Percentiles rank a stretch among this genome's conserved stretches.
These are phyloP conservation scores for Fusarium xyrophilum DNA, from an alignment of 2,329 filamentous ascomycete species.

Conservation along the genomic window DNA sequence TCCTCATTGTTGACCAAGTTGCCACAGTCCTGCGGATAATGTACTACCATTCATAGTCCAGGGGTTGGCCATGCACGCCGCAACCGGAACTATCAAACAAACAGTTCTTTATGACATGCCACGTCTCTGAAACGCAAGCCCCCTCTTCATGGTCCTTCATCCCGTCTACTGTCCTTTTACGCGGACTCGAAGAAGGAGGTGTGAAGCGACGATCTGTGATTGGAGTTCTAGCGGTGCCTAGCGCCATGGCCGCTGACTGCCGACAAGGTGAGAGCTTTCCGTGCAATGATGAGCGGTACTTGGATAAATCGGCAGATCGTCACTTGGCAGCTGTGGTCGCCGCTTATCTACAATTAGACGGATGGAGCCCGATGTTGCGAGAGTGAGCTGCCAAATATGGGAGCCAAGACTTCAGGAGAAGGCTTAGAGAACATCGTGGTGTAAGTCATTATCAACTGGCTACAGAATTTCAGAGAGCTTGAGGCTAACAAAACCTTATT, in stretches of 20 bases:
- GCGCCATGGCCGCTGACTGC: neutral
- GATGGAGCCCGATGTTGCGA: conserved; percentile 3
- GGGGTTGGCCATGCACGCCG: too few relatives aligned
- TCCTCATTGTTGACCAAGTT: neutral
- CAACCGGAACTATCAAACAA: too few relatives aligned
- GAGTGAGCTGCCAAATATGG: neutral
- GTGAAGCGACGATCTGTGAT: neutral
- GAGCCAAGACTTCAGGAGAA: neutral
- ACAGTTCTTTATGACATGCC: too few relatives aligned
- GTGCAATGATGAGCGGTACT: accelerated
- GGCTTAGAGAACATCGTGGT: neutral
- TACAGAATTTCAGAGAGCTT: too few relatives aligned
- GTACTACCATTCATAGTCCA: too few relatives aligned
- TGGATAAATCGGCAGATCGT: neutral
- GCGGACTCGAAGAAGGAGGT: too few relatives aligned
- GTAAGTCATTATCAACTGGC: too few relatives aligned
- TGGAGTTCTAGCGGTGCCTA: neutral
- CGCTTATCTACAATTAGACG: conserved; percentile 6
- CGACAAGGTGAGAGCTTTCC: accelerated
- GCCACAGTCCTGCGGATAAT: too few relatives aligned
- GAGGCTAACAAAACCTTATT: too few relatives aligned
- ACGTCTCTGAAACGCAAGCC: accelerated
- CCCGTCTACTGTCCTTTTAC: accelerated
- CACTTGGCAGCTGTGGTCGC: neutral
- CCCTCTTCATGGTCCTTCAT: too few relatives aligned